Evolutionary conservation across 208 protist genomes (phyloP), one percentile per base, ranked within the genome.

Genomic region (Pavlovales sp.): DNA sequence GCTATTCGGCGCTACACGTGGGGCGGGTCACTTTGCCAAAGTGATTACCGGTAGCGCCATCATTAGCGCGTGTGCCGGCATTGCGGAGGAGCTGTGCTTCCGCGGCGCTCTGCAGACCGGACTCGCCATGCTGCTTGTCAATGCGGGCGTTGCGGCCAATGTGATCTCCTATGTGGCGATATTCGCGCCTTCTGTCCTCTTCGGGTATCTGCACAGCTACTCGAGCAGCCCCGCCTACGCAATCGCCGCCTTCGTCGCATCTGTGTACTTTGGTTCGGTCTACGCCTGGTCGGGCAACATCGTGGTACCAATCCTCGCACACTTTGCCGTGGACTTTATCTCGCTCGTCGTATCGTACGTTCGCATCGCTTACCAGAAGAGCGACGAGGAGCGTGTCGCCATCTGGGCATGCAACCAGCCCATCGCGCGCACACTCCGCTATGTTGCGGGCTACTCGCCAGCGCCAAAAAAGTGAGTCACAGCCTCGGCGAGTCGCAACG

Each of bases 21-120:
- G 57, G 22, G 18, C 32, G 18, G 57, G 57, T 28, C 5, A 30
- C 57, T 5, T 30, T 2, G 7, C 18, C 14, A 8, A 30, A 2
- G 57, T 71, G 57, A 10, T 71, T 28, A 28, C 26, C 7, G 57
- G 22, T 10, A 71, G 57, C 57, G 39, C 39, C 39, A 4, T 81
- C 77, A 46, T 81, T 18, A 34, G 18, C 38, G 39, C 77, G 22
- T 20, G 26, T 7, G 77, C 77, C 5, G 77, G n/a, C 38, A 18
- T 81, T 2, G 37, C 40, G 39, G 77, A 81, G 77, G 77, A 81
- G 77, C 39, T 81, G 20, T 36, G 20, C 39, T 81, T 81, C 77
- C 36, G 77, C 39, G 77, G 77, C 8, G 26, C 40, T 36, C 39
- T 81, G 18, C 77, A 81, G 77, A 46, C 22, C 39, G 77, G 39